Percentiles rank a stretch among this genome's conserved stretches.
These are phyloP conservation scores for Aspergillus fischeri DNA, from an alignment of 2,329 filamentous ascomycete species.

Conservation along the genomic window DNA sequence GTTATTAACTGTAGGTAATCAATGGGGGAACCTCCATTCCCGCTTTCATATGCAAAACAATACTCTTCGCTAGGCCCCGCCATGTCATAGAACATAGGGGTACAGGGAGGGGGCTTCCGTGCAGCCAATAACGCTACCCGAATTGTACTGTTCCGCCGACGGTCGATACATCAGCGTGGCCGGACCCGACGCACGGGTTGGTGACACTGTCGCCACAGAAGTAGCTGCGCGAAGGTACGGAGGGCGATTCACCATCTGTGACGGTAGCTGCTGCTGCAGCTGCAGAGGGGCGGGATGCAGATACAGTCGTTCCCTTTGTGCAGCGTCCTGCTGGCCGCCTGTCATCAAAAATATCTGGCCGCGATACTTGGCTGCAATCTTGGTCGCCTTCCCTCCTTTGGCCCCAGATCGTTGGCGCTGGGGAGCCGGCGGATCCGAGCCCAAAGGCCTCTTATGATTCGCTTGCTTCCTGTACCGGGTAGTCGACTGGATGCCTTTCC, in stretches of 20 bases:
- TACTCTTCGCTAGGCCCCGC: conserved; percentile 14
- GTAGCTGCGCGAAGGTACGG: conserved; percentile 10
- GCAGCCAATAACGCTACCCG: conserved; percentile 25
- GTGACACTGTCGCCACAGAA: conserved; percentile 7
- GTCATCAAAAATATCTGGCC: conserved; percentile 9
- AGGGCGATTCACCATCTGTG: conserved; percentile 11
- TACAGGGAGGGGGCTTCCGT: conserved; percentile 19
- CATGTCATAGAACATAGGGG: conserved; percentile 26
- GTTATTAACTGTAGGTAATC: background rate
- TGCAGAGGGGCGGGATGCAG: conserved; percentile 13
- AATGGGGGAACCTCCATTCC: conserved; percentile 12
- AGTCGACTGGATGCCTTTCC: conserved; percentile 72
- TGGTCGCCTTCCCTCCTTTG: conserved; percentile 39
- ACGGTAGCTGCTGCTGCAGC: background rate
- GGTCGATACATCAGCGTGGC: conserved; percentile 14
- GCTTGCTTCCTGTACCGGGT: conserved; percentile 66
- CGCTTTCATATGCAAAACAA: conserved; percentile 16
- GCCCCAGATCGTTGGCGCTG: conserved; percentile 40
- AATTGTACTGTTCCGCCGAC: conserved; percentile 17
- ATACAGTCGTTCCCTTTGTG: conserved; percentile 16
- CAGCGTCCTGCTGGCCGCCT: conserved; percentile 18
- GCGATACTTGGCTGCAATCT: conserved; percentile 30
- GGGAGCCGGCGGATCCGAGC: conserved; percentile 35
- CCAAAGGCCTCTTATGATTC: conserved; percentile 36
- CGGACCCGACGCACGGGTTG: conserved; percentile 11